phyloP scores from a whole-genome alignment of 345 rosid species.

The Rhodamnia argentea region DNA sequence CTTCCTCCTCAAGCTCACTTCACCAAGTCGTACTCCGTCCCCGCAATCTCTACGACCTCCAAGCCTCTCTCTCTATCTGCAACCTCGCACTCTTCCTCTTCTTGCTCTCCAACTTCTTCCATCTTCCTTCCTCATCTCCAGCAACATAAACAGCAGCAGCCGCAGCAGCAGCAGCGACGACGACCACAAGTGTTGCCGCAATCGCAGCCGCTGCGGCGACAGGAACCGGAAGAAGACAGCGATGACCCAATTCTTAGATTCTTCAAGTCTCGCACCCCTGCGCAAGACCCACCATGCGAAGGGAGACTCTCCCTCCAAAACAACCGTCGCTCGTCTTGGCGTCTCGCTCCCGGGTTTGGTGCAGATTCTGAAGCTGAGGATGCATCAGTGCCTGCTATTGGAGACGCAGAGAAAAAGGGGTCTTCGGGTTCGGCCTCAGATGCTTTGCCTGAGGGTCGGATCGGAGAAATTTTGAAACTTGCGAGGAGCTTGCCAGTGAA shows the following conservation, averaged over 20 bases:
- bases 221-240: constrained; percentile 9
- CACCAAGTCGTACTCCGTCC: constrained; percentile 2
- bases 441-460: constrained; percentile 7
- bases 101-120: neutral
- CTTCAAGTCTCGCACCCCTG: constrained; percentile 46
- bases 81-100: constrained; percentile 18
- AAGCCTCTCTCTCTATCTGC: constrained; percentile 20
- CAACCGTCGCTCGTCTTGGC: constrained; percentile 74
- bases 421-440: constrained; percentile 2
- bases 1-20: neutral
- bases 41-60: constrained; percentile 4
- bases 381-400: neutral
- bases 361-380: constrained; percentile 10
- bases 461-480: constrained; percentile 37
- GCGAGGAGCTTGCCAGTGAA: constrained; percentile 45
- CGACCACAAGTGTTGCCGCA: neutral
- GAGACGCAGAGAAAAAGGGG: constrained; percentile 6
- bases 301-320: constrained; percentile 43
- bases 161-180: neutral
- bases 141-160: constrained; percentile 2
- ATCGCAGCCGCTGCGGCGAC: neutral
- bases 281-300: constrained; percentile 37
- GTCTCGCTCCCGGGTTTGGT: constrained; percentile 23
- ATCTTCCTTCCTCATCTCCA: constrained; percentile 57
- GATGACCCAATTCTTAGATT: constrained; percentile 53